Base-by-base conservation (phyloP, 208 protist genomes). In the Acanthamoeba triangularis region DNA sequence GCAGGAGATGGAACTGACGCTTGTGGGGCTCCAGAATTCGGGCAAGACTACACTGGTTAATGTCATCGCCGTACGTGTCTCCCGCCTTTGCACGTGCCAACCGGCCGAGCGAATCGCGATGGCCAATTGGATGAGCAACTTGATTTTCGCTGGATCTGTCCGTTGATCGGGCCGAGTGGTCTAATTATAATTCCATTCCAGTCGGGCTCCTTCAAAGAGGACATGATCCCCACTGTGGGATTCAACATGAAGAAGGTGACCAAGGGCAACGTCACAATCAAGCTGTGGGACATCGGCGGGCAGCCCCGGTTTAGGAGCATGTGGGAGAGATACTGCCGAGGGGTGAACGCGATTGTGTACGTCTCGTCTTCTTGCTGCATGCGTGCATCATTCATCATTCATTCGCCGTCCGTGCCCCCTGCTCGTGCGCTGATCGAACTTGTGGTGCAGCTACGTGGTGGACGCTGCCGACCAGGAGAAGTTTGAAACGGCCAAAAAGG, bases 231-330 rank as follows among this genome's bases (percentile, higher is more conserved):
- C 35, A 99, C 98, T 0, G 97, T 99, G n/a, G 98, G 98, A 13
- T 99, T 99, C 95, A 99, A 99, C 96, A 99, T 98, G 97, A 96
- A 98, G 54, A 99, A 99, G 94, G 97, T 99, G 8, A 97, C 98
- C 20, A 98, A 99, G 80, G 98, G 98, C 72, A 98, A 97, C 94
- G 98, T 99, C 52, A 98, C 97, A 7, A 99, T 99, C 54, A 99
- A 99, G 94, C 95, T 99, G 11, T 99, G 98, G 98, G 98, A 99
- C 94, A 98, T 99, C 72, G 98, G 98, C 25, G 98, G 98, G 56
- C 98, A 99, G 95, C 98, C 98, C 20, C 96, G 98, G 30, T 99
- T 99, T 90, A 95, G 98, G 33, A 88, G 91, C 47, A 99, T 99
- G 98, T 99, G 98, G 98, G 98, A 99, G 87, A 95, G 98, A 52